Evolutionary conservation across 352 stramenopile species (phyloP).

Genomic region (Phytophthora uliginosa): DNA sequence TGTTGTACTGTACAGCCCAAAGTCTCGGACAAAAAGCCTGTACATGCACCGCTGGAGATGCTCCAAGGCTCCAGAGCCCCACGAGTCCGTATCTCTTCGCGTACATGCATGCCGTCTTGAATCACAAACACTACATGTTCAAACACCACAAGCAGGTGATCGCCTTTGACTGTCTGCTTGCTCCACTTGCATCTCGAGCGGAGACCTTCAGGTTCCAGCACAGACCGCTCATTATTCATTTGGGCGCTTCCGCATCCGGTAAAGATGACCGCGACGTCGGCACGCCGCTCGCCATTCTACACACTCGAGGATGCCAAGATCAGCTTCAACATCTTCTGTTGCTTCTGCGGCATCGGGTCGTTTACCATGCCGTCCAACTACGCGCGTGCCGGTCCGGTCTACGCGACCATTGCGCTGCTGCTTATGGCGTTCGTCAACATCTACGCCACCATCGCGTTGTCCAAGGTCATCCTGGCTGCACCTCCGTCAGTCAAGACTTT

Average conservation of each 20-base stretch:
- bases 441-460: conserved; percentile 59
- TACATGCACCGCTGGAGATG: neutral
- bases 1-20: neutral
- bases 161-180: neutral
- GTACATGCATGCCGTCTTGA: neutral
- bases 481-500: conserved; percentile 55
- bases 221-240: conserved; percentile 31
- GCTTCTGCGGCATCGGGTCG: conserved; percentile 74
- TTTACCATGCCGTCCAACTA: conserved; percentile 79
- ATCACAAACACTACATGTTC: neutral
- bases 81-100: neutral
- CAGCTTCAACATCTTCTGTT: conserved; percentile 73
- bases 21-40: neutral
- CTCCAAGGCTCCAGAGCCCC: neutral
- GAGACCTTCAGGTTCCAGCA: neutral
- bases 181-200: neutral
- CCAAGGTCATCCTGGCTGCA: conserved; percentile 50
- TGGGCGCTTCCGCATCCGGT: conserved; percentile 3
- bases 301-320: conserved; percentile 69
- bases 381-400: conserved; percentile 54
- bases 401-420: conserved; percentile 55
- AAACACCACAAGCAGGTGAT: neutral
- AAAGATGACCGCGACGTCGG: conserved; percentile 17
- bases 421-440: conserved; percentile 79
- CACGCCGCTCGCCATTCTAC: conserved; percentile 33